These are phyloP conservation scores for Poa pratensis DNA, from an alignment of 176 grass and related monocot genomes.

Conservation along the genomic window DNA sequence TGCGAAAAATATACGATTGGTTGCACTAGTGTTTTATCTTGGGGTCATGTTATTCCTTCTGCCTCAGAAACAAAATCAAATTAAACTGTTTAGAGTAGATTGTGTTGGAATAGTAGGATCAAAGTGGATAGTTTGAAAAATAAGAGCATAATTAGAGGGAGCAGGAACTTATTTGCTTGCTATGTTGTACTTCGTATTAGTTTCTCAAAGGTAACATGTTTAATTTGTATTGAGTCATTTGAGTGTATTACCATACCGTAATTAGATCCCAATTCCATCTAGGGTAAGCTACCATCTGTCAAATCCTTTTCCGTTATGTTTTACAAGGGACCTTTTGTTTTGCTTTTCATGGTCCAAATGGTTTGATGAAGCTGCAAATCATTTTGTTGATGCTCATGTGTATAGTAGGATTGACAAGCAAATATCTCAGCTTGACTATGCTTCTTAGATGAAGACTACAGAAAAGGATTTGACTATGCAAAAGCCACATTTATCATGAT, in stretches of 20 bases:
- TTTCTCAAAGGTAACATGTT: not conserved
- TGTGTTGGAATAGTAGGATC: not conserved
- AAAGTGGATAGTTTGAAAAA: slow-evolving; percentile 10
- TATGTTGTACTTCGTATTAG: not conserved
- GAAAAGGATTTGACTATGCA: not conserved
- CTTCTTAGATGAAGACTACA: not conserved
- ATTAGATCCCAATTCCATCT: slow-evolving; percentile 1
- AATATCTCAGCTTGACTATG: slow-evolving; percentile 24
- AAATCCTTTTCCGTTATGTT: not conserved
- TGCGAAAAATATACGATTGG: slow-evolving; percentile 7
- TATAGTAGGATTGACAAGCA: not conserved
- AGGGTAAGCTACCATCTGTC: not conserved
- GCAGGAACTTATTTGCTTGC: not conserved
- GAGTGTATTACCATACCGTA: not conserved
- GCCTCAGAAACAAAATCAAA: not conserved
- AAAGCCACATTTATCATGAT: not conserved
- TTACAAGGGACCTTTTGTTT: not conserved
- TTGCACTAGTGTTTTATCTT: not conserved
- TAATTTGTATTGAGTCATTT: not conserved
- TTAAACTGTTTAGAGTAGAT: slow-evolving; percentile 5
- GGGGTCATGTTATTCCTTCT: not conserved
- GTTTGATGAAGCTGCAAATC: not conserved
- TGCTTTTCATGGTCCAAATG: slow-evolving; percentile 1
- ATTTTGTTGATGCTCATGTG: not conserved
- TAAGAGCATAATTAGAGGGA: not conserved